Evolutionary conservation across 306 rosid genomes (phyloP).

Genomic region (Gastrolobium villosum): DNA sequence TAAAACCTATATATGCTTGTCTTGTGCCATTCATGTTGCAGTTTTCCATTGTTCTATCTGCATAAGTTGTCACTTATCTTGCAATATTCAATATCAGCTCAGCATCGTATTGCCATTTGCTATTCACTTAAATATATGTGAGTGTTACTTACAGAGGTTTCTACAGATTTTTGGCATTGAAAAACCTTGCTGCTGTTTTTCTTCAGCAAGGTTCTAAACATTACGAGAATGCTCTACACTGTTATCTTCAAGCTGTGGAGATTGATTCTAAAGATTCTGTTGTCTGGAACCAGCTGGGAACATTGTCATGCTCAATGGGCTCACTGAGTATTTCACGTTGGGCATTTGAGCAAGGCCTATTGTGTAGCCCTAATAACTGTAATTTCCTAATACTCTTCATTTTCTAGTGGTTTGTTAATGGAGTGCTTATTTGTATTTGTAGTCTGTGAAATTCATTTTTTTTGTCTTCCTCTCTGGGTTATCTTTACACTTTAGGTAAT

Average conservation of each 20-base stretch:
- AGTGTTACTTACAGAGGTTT: constrained; percentile 44
- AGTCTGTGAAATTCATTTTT: constrained; percentile 30
- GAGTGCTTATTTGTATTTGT: constrained; percentile 27
- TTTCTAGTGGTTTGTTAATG: constrained; percentile 22
- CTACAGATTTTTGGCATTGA: constrained; percentile 92
- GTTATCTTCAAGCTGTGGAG: constrained; percentile 99
- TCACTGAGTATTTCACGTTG: constrained; percentile 90
- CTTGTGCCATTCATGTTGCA: constrained; percentile 28
- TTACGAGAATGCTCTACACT: constrained; percentile 81
- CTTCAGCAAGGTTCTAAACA: constrained; percentile 88
- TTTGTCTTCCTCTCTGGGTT: constrained; percentile 26
- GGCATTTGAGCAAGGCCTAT: constrained; percentile 99
- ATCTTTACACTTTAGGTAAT: constrained; percentile 39
- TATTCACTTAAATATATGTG: constrained; percentile 15
- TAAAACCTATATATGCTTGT: constrained; percentile 11
- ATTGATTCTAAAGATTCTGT: constrained; percentile 96
- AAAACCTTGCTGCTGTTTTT: constrained; percentile 92
- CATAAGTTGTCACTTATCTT: constrained; percentile 23
- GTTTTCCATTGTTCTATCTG: constrained; percentile 32
- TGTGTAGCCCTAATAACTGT: constrained; percentile 98
- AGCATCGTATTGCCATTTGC: constrained; percentile 24
- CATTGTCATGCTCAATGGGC: constrained; percentile 94
- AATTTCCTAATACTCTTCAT: constrained; percentile 52
- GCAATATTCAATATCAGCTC: constrained; percentile 34
- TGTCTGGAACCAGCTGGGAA: constrained; percentile 97